These are phyloP conservation scores for Tylopilus sp. DNA, from an alignment of 1,284 basidiomycete genomes.

Conservation along the genomic window DNA sequence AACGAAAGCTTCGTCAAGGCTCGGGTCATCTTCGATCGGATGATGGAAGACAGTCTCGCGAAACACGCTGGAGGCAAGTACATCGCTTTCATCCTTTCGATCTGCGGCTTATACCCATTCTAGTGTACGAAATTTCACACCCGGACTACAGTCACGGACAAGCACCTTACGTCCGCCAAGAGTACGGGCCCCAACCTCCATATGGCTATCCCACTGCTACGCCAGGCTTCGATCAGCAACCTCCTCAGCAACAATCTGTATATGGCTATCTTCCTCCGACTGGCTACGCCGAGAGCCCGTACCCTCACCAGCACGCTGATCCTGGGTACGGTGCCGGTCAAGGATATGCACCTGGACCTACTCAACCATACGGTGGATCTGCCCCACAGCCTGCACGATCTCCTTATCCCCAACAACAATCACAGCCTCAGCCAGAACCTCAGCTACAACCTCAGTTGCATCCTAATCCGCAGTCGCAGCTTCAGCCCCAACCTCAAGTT, in stretches of 20 bases:
- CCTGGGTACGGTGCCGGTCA: conserved; percentile 38
- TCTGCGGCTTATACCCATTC: conserved; percentile 8
- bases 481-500: conserved; percentile 12
- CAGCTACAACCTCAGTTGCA: conserved; percentile 17
- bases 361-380: conserved; percentile 33
- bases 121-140: conserved; percentile 31
- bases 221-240: conserved; percentile 45
- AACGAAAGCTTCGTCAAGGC: conserved; percentile 87
- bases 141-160: conserved; percentile 23
- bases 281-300: conserved; percentile 34
- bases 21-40: conserved; percentile 77
- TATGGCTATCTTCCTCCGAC: conserved; percentile 40
- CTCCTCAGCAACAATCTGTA: conserved; percentile 19
- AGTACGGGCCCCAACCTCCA: conserved; percentile 34
- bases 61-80: conserved; percentile 60
- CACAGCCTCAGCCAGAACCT: not conserved
- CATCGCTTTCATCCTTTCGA: not conserved
- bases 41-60: conserved; percentile 88
- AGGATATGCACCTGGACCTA: conserved; percentile 17
- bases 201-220: conserved; percentile 39
- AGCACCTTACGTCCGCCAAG: conserved; percentile 22
- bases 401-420: conserved; percentile 4
- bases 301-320: conserved; percentile 32
- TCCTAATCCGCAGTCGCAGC: conserved; percentile 13
- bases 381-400: conserved; percentile 29